Percentiles rank a stretch among this genome's conserved stretches.
phyloP scores from a whole-genome alignment of 306 rosid genomes.

The Neltuma alba region DNA sequence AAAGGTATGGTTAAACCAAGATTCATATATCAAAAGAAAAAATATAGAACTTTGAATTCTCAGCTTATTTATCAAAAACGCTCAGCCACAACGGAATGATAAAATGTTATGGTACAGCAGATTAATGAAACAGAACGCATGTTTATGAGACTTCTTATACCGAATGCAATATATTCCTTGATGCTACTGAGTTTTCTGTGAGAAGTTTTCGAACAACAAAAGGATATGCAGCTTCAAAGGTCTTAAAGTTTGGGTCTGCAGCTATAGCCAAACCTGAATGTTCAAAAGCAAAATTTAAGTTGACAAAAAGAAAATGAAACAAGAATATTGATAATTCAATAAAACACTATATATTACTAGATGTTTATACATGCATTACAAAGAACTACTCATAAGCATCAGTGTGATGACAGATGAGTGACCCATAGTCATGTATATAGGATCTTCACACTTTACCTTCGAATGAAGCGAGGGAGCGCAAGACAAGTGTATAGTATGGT shows the following conservation, averaged over 20 bases:
- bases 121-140: slow-evolving; percentile 19
- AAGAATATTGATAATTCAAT: slow-evolving; percentile 24
- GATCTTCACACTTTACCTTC: slow-evolving; percentile 64
- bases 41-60: slow-evolving; percentile 15
- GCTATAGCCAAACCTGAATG: slow-evolving; percentile 84
- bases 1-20: not conserved
- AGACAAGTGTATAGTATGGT: slow-evolving; percentile 85
- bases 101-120: not conserved
- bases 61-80: not conserved
- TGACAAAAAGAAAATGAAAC: slow-evolving; percentile 14
- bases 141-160: slow-evolving; percentile 45
- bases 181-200: slow-evolving; percentile 80
- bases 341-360: slow-evolving; percentile 28
- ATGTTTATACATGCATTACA: slow-evolving; percentile 14
- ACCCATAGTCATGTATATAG: slow-evolving; percentile 11
- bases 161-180: slow-evolving; percentile 77
- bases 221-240: slow-evolving; percentile 97
- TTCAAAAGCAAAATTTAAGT: slow-evolving; percentile 29
- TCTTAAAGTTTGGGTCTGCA: slow-evolving; percentile 75
- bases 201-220: slow-evolving; percentile 87
- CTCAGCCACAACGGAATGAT: slow-evolving; percentile 7
- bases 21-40: not conserved
- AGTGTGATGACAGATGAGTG: slow-evolving; percentile 18
- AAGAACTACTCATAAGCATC: slow-evolving; percentile 13
- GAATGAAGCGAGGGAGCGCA: slow-evolving; percentile 90